Evolutionary conservation across 2,329 filamentous ascomycete genomes (phyloP), one percentile per base, ranked within the genome.

Genomic region (Trichoderma atroviride): DNA sequence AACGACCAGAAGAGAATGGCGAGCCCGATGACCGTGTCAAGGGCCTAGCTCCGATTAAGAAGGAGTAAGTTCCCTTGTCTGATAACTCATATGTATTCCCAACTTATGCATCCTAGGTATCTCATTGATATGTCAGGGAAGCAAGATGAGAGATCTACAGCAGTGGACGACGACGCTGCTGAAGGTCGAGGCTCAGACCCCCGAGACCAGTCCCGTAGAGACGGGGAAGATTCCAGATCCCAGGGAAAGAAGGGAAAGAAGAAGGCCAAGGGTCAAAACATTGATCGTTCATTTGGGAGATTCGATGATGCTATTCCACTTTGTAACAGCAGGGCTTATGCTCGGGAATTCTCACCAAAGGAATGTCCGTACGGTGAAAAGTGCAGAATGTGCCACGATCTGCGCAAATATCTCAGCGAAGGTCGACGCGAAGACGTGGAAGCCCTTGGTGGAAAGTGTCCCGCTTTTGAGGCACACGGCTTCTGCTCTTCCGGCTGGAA

Each of bases 401-500:
- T 99, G 57, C 89, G 96, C 72, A 90, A 89, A 77, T 99, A 99
- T 77, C 83, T 99, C 60, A 87, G 87, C 37, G 89, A 96, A 69
- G 92, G 94, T 71, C 94, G 95, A 73, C 89, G 93, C 56, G 88
- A 88, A 70, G 93, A 98, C 76, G 84, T 97, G 50, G 86, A 86
- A 5, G 93, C 91, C 0, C 91, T 97, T 75, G 86, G 85, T 53
- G 91, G 92, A 7, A 84, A 91, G 71, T 99, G 96, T 76, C 95
- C 94, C 0, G 87, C 97, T 10, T 97, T 89, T 79, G 90, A 92
- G 73, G 83, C 84, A 19, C 88, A 91, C 72, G 94, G 94, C 14
- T 88, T 85, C 71, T 99, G 96, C 75, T 86, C 88, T 60, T 88
- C 91, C 16, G 96, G 96, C 6, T 99, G 95, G 94, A 97, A 95